A percentile compares a stretch with the other conserved stretches of the same genome.
These are phyloP conservation scores for Dacryopinax spathularia DNA, from an alignment of 768 basidiomycete genomes.

Conservation along the genomic window DNA sequence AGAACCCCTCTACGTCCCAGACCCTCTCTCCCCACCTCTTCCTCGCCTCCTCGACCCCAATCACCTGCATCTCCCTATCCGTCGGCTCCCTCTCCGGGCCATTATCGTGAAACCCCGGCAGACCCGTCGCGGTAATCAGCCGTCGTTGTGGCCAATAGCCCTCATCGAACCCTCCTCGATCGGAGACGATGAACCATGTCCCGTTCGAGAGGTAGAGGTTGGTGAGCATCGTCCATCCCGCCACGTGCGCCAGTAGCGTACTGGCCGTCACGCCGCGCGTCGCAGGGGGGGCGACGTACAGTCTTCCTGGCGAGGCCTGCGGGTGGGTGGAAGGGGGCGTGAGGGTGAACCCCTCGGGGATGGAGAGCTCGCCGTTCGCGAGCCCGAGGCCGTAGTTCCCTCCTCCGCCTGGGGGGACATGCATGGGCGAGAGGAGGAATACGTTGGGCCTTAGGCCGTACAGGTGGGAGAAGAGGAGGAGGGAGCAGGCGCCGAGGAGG, in stretches of 20 bases:
- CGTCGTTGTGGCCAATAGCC: constrained; percentile 11
- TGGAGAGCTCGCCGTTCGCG: not conserved
- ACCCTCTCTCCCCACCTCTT: constrained; percentile 50
- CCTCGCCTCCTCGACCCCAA: constrained; percentile 46
- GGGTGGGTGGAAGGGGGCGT: not conserved
- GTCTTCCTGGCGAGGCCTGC: not conserved
- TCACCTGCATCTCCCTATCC: constrained; percentile 42
- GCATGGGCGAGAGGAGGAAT: not conserved
- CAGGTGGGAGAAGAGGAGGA: not conserved
- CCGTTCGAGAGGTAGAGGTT: constrained; percentile 78
- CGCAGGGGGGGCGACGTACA: not conserved
- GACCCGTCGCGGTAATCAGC: constrained; percentile 54
- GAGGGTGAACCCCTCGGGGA: not conserved
- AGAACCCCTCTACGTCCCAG: constrained; percentile 56
- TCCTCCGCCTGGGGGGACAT: too few species aligned
- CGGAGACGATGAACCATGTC: constrained; percentile 56
- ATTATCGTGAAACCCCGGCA: constrained; percentile 48
- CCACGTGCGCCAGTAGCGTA: constrained; percentile 46
- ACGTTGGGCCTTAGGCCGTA: not conserved
- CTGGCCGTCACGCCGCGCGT: constrained; percentile 34
- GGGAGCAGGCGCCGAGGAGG: not conserved
- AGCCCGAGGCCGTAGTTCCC: not conserved
- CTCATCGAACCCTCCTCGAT: constrained; percentile 16
- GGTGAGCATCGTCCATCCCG: constrained; percentile 74
- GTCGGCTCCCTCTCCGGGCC: constrained; percentile 55